These are phyloP conservation scores for Leccinum rimulosum DNA, from an alignment of 768 basidiomycete genomes.

Conservation along the genomic window DNA sequence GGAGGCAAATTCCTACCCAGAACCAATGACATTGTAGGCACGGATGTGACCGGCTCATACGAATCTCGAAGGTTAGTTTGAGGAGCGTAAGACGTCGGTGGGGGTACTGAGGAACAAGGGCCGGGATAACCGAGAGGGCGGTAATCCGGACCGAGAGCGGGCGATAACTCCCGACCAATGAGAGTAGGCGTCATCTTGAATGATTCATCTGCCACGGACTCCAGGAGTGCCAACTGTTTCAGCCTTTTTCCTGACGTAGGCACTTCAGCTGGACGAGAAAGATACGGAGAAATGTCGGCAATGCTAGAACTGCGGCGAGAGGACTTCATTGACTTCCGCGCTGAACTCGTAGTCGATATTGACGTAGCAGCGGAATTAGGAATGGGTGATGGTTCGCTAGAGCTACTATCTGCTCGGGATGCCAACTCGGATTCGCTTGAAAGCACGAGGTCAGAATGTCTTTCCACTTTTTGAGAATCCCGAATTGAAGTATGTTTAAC, in stretches of 20 bases:
- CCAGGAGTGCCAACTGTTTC: slow-evolving; percentile 69
- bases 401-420: slow-evolving; percentile 1
- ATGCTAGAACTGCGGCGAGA: slow-evolving; percentile 44
- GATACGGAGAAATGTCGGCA: slow-evolving; percentile 70
- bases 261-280: slow-evolving; percentile 51
- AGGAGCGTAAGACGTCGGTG: slow-evolving; percentile 16
- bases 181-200: slow-evolving; percentile 53
- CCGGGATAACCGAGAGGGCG: slow-evolving; percentile 9
- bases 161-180: slow-evolving; percentile 25
- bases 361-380: slow-evolving; percentile 8
- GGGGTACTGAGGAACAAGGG: slow-evolving; percentile 30
- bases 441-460: neutral
- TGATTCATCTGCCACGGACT: slow-evolving; percentile 72
- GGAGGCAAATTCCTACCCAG: slow-evolving; percentile 6
- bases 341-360: slow-evolving; percentile 11
- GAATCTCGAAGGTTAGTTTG: slow-evolving; percentile 27
- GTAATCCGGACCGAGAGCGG: slow-evolving; percentile 3
- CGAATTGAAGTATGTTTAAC: slow-evolving; percentile 2
- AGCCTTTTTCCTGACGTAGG: slow-evolving; percentile 60
- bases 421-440: slow-evolving; percentile 1
- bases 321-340: slow-evolving; percentile 21
- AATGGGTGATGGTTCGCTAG: slow-evolving; percentile 11
- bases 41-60: slow-evolving; percentile 33
- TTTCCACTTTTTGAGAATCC: slow-evolving; percentile 8
- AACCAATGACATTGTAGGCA: slow-evolving; percentile 6